These are phyloP conservation scores for Atkinsonella hypoxylon DNA, from an alignment of 2,329 filamentous ascomycete genomes.

Conservation along the genomic window DNA sequence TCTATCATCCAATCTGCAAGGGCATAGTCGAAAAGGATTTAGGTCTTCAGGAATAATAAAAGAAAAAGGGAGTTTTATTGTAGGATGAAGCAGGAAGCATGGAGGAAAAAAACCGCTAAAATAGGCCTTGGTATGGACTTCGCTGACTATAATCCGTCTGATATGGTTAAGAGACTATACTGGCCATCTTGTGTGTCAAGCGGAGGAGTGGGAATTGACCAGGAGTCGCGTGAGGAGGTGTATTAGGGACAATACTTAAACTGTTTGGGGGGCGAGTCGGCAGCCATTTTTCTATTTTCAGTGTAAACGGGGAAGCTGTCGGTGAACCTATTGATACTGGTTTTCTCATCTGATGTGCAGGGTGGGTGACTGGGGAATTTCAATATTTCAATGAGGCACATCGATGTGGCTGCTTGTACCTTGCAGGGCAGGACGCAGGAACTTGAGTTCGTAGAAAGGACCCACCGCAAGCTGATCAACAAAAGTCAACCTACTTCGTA, in stretches of 20 bases:
- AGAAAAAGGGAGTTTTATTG: neutral
- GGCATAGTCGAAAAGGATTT: slow-evolving; percentile 81
- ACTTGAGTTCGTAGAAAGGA: neutral
- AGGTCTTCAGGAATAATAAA: slow-evolving; percentile 20
- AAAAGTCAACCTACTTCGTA: no score
- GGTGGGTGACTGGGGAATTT: neutral
- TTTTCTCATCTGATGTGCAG: neutral
- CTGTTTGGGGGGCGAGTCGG: slow-evolving; percentile 22
- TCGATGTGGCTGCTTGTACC: neutral
- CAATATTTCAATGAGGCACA: neutral
- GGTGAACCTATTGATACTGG: neutral
- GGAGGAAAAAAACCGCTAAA: no score
- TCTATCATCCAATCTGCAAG: slow-evolving; percentile 91
- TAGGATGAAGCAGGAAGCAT: neutral
- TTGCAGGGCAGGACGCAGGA: neutral
- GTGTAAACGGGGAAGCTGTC: neutral
- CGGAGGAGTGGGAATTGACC: slow-evolving; percentile 41
- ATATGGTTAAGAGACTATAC: slow-evolving; percentile 16
- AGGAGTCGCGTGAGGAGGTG: slow-evolving; percentile 42
- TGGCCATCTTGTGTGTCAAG: slow-evolving; percentile 45
- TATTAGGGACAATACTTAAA: slow-evolving; percentile 48
- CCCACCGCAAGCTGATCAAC: neutral
- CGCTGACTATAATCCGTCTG: no score
- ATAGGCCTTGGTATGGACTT: neutral
- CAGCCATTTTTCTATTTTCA: slow-evolving; percentile 1